Conservation (phyloP, 768 basidiomycete species). For the Gymnopilus dilepis region DNA sequence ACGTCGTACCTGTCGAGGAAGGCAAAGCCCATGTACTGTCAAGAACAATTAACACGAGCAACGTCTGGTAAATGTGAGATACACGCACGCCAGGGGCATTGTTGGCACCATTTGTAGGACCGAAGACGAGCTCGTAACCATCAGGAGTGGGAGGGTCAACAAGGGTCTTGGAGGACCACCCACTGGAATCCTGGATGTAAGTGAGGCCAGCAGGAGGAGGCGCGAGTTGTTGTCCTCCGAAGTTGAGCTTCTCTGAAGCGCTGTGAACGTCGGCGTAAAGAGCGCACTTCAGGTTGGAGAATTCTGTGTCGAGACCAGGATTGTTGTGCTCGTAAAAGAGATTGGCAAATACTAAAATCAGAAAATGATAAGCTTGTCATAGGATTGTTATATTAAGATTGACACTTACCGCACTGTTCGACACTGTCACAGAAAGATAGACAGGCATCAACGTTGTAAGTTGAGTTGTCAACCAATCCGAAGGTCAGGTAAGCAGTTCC, state of each 20-base stretch:
- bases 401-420: slow-evolving; percentile 45
- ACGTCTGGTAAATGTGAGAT: background rate
- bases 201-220: slow-evolving; percentile 40
- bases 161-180: slow-evolving; percentile 42
- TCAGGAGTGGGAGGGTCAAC: slow-evolving; percentile 45
- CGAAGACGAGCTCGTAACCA: slow-evolving; percentile 52
- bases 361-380: background rate
- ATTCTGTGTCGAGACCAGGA: slow-evolving; percentile 39
- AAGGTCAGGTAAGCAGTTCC: slow-evolving; percentile 57
- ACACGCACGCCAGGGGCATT: slow-evolving; percentile 47
- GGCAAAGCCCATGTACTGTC: slow-evolving; percentile 56
- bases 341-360: slow-evolving; percentile 49
- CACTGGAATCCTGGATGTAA: slow-evolving; percentile 50
- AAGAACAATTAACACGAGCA: background rate
- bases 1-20: slow-evolving; percentile 55
- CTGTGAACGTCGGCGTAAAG: slow-evolving; percentile 48
- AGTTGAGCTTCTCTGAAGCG: slow-evolving; percentile 50
- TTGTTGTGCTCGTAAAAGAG: slow-evolving; percentile 57
- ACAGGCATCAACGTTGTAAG: slow-evolving; percentile 51
- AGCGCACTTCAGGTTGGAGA: slow-evolving; percentile 55
- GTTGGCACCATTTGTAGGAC: slow-evolving; percentile 51
- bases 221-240: slow-evolving; percentile 47
- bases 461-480: slow-evolving; percentile 48
- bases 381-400: slow-evolving; percentile 2
- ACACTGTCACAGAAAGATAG: slow-evolving; percentile 44